Conservation (phyloP, 352 stramenopile genomes). For the Pythium plurisporium region DNA sequence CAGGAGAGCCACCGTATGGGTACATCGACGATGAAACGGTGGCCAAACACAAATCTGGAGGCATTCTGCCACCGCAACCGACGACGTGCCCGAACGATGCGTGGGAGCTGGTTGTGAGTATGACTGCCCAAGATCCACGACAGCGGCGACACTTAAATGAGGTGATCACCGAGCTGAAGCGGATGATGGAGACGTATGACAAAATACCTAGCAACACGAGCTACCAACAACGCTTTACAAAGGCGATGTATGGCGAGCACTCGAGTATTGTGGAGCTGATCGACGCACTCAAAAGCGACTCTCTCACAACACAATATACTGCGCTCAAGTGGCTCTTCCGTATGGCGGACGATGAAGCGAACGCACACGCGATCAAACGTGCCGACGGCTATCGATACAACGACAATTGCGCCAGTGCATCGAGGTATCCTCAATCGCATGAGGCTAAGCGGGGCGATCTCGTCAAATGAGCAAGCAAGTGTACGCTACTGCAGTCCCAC, state of each 20-base stretch:
- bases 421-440: too few relatives aligned
- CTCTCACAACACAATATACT: not conserved
- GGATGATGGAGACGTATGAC: not conserved
- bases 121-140: constrained; percentile 12
- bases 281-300: not conserved
- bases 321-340: constrained; percentile 8
- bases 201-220: not conserved
- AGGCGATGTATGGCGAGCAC: too few relatives aligned
- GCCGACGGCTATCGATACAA: not conserved
- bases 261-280: not conserved
- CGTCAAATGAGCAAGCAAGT: not conserved
- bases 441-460: not conserved
- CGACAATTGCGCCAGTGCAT: too few relatives aligned
- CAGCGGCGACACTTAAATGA: constrained; percentile 1
- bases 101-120: constrained; percentile 22
- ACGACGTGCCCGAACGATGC: constrained; percentile 5
- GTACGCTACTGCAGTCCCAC: too few relatives aligned
- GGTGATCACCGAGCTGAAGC: not conserved
- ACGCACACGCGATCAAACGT: not conserved
- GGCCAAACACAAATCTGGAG: constrained; percentile 3
- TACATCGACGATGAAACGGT: constrained; percentile 15
- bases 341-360: not conserved
- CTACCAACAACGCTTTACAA: not conserved
- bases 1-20: constrained; percentile 1
- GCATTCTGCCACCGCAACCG: constrained; percentile 16